phyloP scores from a whole-genome alignment of 2,329 filamentous ascomycete species.

The Phyllosticta citribraziliensis region DNA sequence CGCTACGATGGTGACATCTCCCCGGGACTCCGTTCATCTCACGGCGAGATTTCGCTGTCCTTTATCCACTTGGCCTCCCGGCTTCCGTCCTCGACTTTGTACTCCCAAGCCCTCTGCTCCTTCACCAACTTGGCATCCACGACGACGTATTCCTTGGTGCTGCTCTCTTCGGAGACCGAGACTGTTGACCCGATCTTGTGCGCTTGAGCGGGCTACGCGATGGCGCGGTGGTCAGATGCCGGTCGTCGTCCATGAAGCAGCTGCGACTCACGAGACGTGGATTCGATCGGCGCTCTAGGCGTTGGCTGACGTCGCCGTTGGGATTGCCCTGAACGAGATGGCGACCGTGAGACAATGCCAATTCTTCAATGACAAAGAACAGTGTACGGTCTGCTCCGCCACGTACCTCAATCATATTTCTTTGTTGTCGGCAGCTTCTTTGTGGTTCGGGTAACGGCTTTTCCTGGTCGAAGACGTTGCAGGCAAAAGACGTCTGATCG shows the following conservation, averaged over 20 bases:
- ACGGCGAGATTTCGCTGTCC: background rate
- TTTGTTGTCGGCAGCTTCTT: no score
- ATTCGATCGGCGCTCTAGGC: slow-evolving; percentile 1
- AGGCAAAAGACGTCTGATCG: no score
- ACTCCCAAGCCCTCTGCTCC: slow-evolving; percentile 1
- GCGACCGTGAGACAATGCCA: no score
- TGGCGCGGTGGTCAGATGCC: background rate
- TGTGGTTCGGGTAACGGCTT: no score
- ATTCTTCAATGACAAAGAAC: no score
- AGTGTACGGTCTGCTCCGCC: no score
- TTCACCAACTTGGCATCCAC: background rate
- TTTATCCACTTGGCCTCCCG: background rate
- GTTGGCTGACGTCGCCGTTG: background rate
- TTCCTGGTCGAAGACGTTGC: no score
- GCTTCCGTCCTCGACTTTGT: background rate
- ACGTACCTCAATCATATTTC: no score
- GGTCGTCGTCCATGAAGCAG: background rate
- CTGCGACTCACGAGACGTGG: slow-evolving; percentile 1
- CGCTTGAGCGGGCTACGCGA: background rate
- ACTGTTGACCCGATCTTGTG: background rate
- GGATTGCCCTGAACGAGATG: background rate
- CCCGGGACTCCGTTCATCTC: background rate
- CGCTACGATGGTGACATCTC: background rate
- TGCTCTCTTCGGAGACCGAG: background rate
- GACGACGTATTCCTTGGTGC: background rate